Evolutionary conservation across 2,329 filamentous ascomycete species (phyloP), one percentile per base, ranked within the genome.

Genomic region (Colletotrichum destructivum): DNA sequence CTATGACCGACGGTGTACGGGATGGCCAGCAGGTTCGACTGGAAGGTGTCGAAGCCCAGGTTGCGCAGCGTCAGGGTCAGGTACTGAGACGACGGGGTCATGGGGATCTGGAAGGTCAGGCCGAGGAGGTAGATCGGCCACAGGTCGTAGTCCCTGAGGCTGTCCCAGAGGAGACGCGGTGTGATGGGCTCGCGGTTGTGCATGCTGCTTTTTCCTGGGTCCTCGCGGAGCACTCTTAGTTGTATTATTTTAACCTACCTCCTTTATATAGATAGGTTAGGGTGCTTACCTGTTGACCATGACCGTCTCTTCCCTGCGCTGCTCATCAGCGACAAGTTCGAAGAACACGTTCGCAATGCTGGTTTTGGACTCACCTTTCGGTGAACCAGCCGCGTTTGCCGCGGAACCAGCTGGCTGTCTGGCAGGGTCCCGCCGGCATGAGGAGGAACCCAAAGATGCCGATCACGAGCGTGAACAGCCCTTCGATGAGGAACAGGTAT

Each of bases 221-320:
- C 90, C 55, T 92, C 90, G 1, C 90, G 86, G 9, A 86, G 75
- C 11, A 86, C 79, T 1, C n/a, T n/a, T n/a, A n/a, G n/a, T n/a
- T n/a, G n/a, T n/a, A n/a, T n/a, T n/a, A n/a, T n/a, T n/a, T n/a
- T n/a, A n/a, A n/a, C n/a, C n/a, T n/a, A n/a, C n/a, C n/a, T n/a
- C n/a, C n/a, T n/a, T n/a, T n/a, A n/a, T n/a, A n/a, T n/a, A n/a
- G n/a, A n/a, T n/a, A n/a, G n/a, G n/a, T n/a, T n/a, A n/a, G n/a
- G n/a, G n/a, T n/a, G n/a, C n/a, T n/a, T n/a, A n/a, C n/a, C 91
- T 83, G 74, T 91, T 92, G 49, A 91, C 88, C 2, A 92, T 84
- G 69, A 92, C 91, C 26, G 82, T 82, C 69, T 90, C 87, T 74
- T 91, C 89, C 18, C 86, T 79, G 21, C 0, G 3, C 1, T 16